Percentiles rank a stretch among this genome's conserved stretches.
phyloP scores from a whole-genome alignment of 1,284 basidiomycete species.

The Cronartium ribicola region DNA sequence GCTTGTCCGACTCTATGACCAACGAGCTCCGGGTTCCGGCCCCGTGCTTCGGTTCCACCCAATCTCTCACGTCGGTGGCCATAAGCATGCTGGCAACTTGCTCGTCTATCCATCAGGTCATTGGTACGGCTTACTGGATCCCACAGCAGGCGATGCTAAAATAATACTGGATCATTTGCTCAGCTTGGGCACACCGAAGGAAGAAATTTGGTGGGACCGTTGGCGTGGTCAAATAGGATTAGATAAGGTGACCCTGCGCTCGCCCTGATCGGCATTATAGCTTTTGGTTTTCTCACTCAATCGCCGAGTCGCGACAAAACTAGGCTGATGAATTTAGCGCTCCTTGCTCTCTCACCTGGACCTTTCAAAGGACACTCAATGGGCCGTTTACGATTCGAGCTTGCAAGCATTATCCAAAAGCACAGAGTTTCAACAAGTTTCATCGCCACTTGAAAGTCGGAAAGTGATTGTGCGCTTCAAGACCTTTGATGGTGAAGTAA shows the following conservation, averaged over 20 bases:
- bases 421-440: not conserved
- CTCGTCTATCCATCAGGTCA: conserved; percentile 50
- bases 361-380: not conserved
- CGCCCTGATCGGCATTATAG: conserved; percentile 54
- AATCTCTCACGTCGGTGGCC: conserved; percentile 50
- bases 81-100: conserved; percentile 49
- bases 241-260: conserved; percentile 33
- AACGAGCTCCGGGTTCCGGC: not conserved
- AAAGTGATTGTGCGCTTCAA: conserved; percentile 52
- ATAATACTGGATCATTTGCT: not conserved
- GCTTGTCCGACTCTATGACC: conserved; percentile 17
- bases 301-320: not conserved
- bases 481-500: not conserved
- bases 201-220: not conserved
- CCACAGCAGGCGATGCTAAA: not conserved
- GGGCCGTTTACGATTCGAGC: not conserved
- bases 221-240: conserved; percentile 2
- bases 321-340: not conserved
- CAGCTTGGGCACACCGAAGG: not conserved
- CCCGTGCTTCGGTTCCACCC: conserved; percentile 44
- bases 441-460: conserved; percentile 61
- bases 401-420: not conserved
- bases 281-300: not conserved
- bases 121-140: conserved; percentile 47
- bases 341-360: not conserved